phyloP scores from a whole-genome alignment of 225 moss, liverwort and hornwort genomes.

The Pseudoscleropodium purum region DNA sequence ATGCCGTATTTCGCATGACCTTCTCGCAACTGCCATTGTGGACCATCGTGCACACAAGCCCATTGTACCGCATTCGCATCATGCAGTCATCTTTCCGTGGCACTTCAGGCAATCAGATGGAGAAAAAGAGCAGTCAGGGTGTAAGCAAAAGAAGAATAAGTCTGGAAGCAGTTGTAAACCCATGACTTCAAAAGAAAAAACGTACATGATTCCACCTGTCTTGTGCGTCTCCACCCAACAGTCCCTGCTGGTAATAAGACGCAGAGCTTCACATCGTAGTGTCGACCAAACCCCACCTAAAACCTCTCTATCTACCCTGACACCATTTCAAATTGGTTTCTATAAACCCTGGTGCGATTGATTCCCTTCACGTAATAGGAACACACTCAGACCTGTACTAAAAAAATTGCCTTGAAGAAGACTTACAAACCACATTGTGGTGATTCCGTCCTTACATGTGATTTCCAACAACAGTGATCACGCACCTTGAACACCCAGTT shows the following conservation, averaged over 20 bases:
- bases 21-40: not conserved
- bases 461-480: not conserved
- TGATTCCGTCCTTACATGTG: not conserved
- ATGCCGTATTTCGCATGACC: not conserved
- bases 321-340: not conserved
- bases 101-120: not conserved
- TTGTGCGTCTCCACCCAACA: not conserved
- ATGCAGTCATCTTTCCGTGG: not conserved
- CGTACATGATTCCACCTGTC: not conserved
- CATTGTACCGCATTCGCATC: not conserved
- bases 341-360: no score
- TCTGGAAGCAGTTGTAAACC: not conserved
- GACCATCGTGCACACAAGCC: not conserved
- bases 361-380: not conserved
- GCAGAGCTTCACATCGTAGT: not conserved
- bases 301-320: not conserved
- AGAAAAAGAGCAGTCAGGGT: not conserved
- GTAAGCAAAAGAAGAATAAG: not conserved
- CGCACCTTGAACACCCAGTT: not conserved
- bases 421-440: not conserved
- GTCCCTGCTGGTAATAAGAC: no score
- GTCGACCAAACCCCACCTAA: not conserved
- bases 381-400: not conserved
- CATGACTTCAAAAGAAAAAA: not conserved
- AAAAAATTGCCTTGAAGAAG: not conserved